Conservation (phyloP, 192 early-diverging fungal species). For the Coemansia erecta region DNA sequence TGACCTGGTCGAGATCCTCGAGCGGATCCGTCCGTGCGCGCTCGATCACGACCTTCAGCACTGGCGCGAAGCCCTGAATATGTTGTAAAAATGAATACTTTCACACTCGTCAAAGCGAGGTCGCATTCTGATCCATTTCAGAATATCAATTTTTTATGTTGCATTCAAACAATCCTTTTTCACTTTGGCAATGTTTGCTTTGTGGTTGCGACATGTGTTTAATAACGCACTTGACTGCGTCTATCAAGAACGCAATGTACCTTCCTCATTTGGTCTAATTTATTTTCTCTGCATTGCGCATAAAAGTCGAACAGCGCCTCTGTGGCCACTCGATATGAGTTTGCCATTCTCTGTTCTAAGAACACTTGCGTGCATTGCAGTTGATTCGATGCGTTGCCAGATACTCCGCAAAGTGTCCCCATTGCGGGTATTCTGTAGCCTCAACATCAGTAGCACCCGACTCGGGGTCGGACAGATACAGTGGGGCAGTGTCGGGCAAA, state of each 20-base stretch:
- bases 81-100: neutral
- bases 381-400: conserved; percentile 77
- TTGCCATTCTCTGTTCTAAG: conserved; percentile 9
- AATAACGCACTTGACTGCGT: too few species aligned
- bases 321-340: too few species aligned
- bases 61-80: conserved; percentile 27
- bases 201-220: too few species aligned
- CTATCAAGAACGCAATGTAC: too few species aligned
- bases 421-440: conserved; percentile 54
- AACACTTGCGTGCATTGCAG: conserved; percentile 83
- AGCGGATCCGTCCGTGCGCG: conserved; percentile 33
- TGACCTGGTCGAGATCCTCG: conserved; percentile 27
- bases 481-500: conserved; percentile 68
- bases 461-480: conserved; percentile 46
- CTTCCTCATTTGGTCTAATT: too few species aligned
- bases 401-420: conserved; percentile 68
- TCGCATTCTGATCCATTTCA: neutral
- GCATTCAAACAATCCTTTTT: too few species aligned
- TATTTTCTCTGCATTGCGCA: neutral
- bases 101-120: neutral
- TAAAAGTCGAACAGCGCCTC: neutral
- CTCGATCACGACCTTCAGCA: conserved; percentile 24
- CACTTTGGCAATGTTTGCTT: too few species aligned
- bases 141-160: too few species aligned
- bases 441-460: conserved; percentile 23